Base-by-base conservation (phyloP, 768 basidiomycete genomes). In the Russula foetens region DNA sequence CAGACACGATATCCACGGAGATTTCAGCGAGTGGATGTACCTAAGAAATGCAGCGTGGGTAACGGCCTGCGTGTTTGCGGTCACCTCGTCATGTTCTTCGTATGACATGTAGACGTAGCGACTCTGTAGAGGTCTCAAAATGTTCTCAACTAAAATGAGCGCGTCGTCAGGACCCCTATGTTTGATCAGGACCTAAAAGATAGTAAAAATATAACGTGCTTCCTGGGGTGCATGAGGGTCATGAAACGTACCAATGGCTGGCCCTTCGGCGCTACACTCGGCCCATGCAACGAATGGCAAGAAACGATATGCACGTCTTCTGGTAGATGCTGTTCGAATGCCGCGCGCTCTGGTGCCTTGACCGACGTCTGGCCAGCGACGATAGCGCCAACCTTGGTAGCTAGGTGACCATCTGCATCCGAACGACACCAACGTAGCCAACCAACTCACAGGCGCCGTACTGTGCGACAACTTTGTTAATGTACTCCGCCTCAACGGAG, bases 1-100 rank as follows among this genome's bases (percentile, higher is more conserved):
- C 24, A 29, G 41, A 46, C 33, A 38, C 19, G 15, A 64, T 12
- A n/a, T 45, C 26, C 33, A 28, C 7, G n/a, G 4, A 46, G 51
- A 58, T 45, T 31, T 23, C 15, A 43, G 29, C 23, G 17, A 23
- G 9, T 39, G 38, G 23, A 63, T 72, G 17, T 71, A 94, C 95
- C 87, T 92, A 21, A 99, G 77, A 77, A 98, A 98, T 0, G 97
- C 97, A 14, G 96, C 96, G 67, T 99, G 97, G 0, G 93, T 98
- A 15, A 97, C 96, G 0, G 96, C 97, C 73, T 99, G 97, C 0
- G 97, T 98, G 67, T 98, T 98, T 14, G 97, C 97, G 0, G 97
- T 99, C 50, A 98, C 90, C 44, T 84, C 78, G 68, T 99, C 97
- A 69, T 99, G 97, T 56, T 98, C 93, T 63, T 95, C 90, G 73